These are phyloP conservation scores for Penicillium concentricum DNA, from an alignment of 2,329 filamentous ascomycete species.

Conservation along the genomic window DNA sequence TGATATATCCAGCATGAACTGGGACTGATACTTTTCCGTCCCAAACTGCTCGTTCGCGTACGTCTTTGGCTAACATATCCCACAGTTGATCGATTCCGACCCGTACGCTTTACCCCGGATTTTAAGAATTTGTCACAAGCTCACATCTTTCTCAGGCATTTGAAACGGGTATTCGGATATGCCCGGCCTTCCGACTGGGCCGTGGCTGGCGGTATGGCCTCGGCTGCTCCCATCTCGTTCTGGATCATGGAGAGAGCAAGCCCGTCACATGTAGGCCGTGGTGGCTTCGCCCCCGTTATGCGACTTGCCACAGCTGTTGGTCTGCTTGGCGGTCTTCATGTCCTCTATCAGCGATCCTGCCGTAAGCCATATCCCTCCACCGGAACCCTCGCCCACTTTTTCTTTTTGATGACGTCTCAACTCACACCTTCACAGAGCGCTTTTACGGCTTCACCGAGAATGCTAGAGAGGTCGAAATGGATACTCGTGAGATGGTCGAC, in stretches of 20 bases:
- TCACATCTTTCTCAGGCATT: slow-evolving; percentile 63
- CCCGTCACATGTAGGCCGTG: slow-evolving; percentile 79
- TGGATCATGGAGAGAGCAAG: slow-evolving; percentile 78
- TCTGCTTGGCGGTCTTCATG: slow-evolving; percentile 73
- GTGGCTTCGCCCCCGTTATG: slow-evolving; percentile 80
- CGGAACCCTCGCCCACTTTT: neutral
- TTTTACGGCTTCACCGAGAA: slow-evolving; percentile 97
- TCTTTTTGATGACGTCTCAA: neutral
- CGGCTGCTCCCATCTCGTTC: slow-evolving; percentile 72
- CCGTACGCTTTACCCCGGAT: slow-evolving; percentile 64
- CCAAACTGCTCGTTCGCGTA: neutral
- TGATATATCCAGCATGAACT: slow-evolving; percentile 39
- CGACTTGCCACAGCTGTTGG: slow-evolving; percentile 73
- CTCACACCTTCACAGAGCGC: slow-evolving; percentile 60
- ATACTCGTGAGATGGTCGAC: slow-evolving; percentile 97
- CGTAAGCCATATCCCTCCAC: slow-evolving; percentile 59
- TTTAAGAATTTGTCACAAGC: slow-evolving; percentile 15
- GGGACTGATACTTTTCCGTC: neutral
- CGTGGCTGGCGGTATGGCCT: slow-evolving; percentile 65
- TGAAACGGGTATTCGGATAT: slow-evolving; percentile 86
- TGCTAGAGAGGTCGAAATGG: slow-evolving; percentile 84
- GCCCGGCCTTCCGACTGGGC: slow-evolving; percentile 81
- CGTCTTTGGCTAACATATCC: slow-evolving; percentile 23
- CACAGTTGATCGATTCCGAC: slow-evolving; percentile 96
- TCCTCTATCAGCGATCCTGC: slow-evolving; percentile 79